Percentiles rank a stretch among this genome's conserved stretches.
These are phyloP conservation scores for Boletus insuetus DNA, from an alignment of 768 basidiomycete species.

Conservation along the genomic window DNA sequence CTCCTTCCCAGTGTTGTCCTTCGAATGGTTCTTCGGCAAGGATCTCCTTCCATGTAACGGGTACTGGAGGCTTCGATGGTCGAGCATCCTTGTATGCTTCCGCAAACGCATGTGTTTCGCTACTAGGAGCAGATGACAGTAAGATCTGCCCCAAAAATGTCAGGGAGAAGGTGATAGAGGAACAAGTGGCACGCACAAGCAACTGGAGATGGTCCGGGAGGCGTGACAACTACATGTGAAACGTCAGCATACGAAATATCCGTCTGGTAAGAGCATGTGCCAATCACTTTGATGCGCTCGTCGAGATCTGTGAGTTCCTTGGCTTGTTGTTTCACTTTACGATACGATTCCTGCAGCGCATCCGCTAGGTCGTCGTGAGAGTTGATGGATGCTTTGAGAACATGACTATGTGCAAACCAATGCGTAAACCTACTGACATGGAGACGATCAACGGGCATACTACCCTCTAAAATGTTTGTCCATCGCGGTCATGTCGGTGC, in stretches of 20 bases:
- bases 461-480: slow-evolving; percentile 58
- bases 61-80: slow-evolving; percentile 25
- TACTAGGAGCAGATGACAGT: slow-evolving; percentile 53
- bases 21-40: slow-evolving; percentile 81
- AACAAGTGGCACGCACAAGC: slow-evolving; percentile 45
- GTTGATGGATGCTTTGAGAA: slow-evolving; percentile 69
- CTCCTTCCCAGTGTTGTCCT: slow-evolving; percentile 82
- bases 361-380: slow-evolving; percentile 58
- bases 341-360: slow-evolving; percentile 55
- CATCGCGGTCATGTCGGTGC: slow-evolving; percentile 53
- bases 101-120: slow-evolving; percentile 51
- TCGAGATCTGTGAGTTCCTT: slow-evolving; percentile 58
- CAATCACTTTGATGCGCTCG: slow-evolving; percentile 56
- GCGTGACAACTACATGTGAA: slow-evolving; percentile 43
- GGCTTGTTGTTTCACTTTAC: slow-evolving; percentile 48
- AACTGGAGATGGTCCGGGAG: slow-evolving; percentile 74
- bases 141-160: slow-evolving; percentile 42
- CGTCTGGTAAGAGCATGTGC: neutral
- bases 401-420: slow-evolving; percentile 39
- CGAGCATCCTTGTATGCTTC: slow-evolving; percentile 46
- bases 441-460: slow-evolving; percentile 6
- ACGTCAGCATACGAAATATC: slow-evolving; percentile 1
- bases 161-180: neutral
- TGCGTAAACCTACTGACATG: slow-evolving; percentile 10
- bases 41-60: slow-evolving; percentile 76